Evolutionary conservation across 2,329 filamentous ascomycete genomes (phyloP), one percentile per base, ranked within the genome.

Genomic region (Blumeria hordei): DNA sequence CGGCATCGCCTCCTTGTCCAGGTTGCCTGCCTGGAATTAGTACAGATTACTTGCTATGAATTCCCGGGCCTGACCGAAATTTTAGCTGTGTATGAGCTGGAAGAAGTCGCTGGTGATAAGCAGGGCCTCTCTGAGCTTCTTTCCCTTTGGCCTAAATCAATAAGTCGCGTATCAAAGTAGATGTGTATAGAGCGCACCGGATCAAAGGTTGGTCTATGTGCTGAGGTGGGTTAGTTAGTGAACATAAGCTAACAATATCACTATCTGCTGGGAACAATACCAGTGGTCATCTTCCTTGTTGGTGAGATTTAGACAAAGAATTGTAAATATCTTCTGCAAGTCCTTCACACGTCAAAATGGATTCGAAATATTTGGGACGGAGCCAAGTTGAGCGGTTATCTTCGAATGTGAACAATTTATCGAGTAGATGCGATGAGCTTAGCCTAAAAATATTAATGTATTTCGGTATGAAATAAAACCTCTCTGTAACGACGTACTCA

Each of bases 81-180:
- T 98, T 98, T 65, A 98, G 81, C 60, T 86, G 81, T 11, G 86
- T 96, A 68, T 98, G 84, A 35, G 92, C 92, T 36, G 92, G 90
- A 12, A 95, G 81, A 14, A 96, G 83, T 63, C 92, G 84, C 69
- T 96, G 90, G 67, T 98, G 92, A 72, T 95, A 96, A 62, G 88
- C 90, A 53, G 87, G 85, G 51, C 92, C 92, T 64, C 88, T 83
- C 57, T 88, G 83, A 64, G 88, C 87, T 70, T 98, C 92, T 74
- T 95, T 95, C 67, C 92, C 92, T 66, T 83, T 80, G 44, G 90
- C 88, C 84, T 88, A 59, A 55, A 58, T 36, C n/a, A 6, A 36
- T 53, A 62, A 12, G 28, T n/a, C 36, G 54, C 21, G 36, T 33
- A 10, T 32, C 44, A 9, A 16, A 50, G 6, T 16, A 36, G 14